Evolutionary conservation across 179 eudicot genomes (phyloP).

Genomic region (Silene noctiflora): DNA sequence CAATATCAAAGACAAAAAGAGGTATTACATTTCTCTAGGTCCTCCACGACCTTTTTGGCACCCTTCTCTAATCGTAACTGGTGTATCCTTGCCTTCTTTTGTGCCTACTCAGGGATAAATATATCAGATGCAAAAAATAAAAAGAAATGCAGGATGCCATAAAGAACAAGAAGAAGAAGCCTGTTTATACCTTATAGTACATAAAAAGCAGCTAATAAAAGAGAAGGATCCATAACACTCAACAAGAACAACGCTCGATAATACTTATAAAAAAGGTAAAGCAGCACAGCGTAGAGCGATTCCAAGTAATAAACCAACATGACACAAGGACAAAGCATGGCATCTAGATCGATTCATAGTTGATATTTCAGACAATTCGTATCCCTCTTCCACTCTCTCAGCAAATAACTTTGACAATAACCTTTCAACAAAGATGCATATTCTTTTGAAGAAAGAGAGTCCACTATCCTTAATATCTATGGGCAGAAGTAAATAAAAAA

Average conservation of each 20-base stretch:
- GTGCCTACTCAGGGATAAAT: constrained; percentile 36
- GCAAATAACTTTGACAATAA: not conserved
- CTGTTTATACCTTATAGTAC: not conserved
- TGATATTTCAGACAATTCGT: not conserved
- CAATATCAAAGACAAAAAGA: not conserved
- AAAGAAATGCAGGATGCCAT: not conserved
- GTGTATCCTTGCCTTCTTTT: constrained; percentile 82
- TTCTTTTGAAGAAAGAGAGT: not conserved
- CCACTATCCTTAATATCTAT: too few relatives aligned
- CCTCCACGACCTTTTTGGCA: constrained; percentile 89
- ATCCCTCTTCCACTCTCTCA: not conserved
- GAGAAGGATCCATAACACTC: too few relatives aligned
- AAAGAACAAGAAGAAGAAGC: not conserved
- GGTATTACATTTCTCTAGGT: constrained; percentile 76
- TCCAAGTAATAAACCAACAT: not conserved
- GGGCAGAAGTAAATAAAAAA: too few relatives aligned
- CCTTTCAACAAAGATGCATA: not conserved
- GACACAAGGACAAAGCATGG: not conserved
- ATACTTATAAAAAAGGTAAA: not conserved
- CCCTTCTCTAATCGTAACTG: constrained; percentile 79
- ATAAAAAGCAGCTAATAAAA: not conserved
- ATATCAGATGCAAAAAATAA: not conserved
- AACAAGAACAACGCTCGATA: not conserved
- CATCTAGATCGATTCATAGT: not conserved
- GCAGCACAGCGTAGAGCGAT: not conserved